phyloP scores from a whole-genome alignment of 2,329 filamentous ascomycete genomes.

The Aspergillus aculeatus region DNA sequence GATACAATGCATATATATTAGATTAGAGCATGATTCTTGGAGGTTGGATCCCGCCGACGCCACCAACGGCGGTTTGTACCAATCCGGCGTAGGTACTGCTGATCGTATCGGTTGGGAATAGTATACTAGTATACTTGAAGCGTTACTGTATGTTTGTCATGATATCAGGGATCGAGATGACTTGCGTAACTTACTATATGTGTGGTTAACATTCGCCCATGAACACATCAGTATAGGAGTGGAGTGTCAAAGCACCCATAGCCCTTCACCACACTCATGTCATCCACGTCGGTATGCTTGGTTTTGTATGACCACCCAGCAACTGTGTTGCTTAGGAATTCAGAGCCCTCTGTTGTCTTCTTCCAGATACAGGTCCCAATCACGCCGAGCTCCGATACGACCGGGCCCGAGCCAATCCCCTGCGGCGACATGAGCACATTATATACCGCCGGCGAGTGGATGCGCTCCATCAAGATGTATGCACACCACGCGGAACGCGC shows the following conservation, averaged over 20 bases:
- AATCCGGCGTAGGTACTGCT: no score
- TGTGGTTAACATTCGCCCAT: neutral
- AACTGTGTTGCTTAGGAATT: constrained; percentile 36
- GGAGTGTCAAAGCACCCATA: constrained; percentile 50
- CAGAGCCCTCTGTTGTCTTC: constrained; percentile 23
- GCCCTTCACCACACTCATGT: constrained; percentile 51
- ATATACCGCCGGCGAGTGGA: constrained; percentile 31
- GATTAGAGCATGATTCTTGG: neutral
- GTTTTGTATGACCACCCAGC: constrained; percentile 48
- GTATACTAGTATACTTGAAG: no score
- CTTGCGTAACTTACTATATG: neutral
- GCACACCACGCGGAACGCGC: constrained; percentile 29
- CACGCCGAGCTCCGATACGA: constrained; percentile 47
- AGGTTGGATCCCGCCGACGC: neutral
- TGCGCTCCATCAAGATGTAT: constrained; percentile 45
- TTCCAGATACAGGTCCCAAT: constrained; percentile 15
- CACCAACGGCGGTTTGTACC: no score
- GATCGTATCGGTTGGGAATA: no score
- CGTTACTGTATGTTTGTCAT: no score
- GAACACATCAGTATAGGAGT: constrained; percentile 23
- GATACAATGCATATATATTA: neutral
- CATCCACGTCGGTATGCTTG: constrained; percentile 40
- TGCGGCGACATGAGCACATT: constrained; percentile 36
- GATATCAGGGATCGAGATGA: no score
- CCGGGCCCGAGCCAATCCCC: constrained; percentile 35